Base-by-base conservation (phyloP, 2,329 filamentous ascomycete genomes). In the Alternaria viburni region DNA sequence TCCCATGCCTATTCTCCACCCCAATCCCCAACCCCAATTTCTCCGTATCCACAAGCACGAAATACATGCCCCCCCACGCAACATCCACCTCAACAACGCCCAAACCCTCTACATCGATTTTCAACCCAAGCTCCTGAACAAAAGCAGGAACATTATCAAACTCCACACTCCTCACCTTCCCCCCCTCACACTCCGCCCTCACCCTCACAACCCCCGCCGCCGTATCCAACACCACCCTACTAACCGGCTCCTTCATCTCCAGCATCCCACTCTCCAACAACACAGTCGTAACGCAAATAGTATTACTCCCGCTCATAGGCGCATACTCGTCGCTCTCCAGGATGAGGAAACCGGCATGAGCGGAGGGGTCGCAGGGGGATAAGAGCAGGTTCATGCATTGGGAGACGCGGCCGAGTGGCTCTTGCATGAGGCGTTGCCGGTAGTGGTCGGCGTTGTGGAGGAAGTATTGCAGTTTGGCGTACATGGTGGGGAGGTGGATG, bases 251-350 rank as follows among this genome's bases (percentile, higher is more conserved):
- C 21, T 76, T 71, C 81, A 85, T 85, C 0, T 74, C 69, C 1
- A 85, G 59, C 77, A 84, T 84, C 1, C 83, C 83, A 0, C 82
- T 85, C 64, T 85, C 83, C 21, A 85, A 65, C 13, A 85, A 68
- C 0, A 83, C 83, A 0, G 83, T 85, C 0, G 79, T 71, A 0
- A 80, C 82, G 50, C 77, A 81, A 15, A 85, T 83, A 1, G 79
- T 80, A 51, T 85, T 85, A 3, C 80, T 78, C 0, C 83, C 83
- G 4, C 82, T 84, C 81, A 83, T 83, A 1, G 80, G 78, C 3
- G 77, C 78, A 72, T 83, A 85, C 56, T 84, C 80, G 19, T 83
- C 82, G 59, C 77, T 79, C 65, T 83, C 82, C 80, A 85, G 81
- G 44, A 77, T 84, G 45, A 85, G 62, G 55, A 85, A 81, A 0